Evolutionary conservation across 2,329 filamentous ascomycete genomes (phyloP).

Genomic region (Geosmithia morbida): DNA sequence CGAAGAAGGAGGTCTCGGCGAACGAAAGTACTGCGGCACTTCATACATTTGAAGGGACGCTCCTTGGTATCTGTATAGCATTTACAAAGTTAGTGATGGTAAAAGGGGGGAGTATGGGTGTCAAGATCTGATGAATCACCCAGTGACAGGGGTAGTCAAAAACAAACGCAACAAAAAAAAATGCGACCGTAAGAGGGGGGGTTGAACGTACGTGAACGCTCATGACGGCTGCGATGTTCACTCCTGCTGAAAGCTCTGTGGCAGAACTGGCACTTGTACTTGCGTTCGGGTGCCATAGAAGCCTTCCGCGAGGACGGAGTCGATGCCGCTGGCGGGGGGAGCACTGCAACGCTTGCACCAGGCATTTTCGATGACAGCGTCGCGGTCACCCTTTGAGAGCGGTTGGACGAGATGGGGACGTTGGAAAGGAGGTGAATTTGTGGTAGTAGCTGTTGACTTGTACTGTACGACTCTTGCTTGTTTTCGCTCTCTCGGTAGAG

Average conservation of each 20-base stretch:
- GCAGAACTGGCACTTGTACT: slow-evolving; percentile 99
- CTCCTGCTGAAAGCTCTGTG: slow-evolving; percentile 93
- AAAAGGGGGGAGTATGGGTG: neutral
- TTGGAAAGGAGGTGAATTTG: neutral
- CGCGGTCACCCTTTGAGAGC: slow-evolving; percentile 8
- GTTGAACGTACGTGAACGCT: slow-evolving; percentile 80
- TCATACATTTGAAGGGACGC: slow-evolving; percentile 95
- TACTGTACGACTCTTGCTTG: neutral
- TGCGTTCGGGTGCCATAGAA: slow-evolving; percentile 74
- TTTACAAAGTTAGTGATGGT: neutral
- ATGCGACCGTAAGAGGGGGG: slow-evolving; percentile 1
- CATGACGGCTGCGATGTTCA: slow-evolving; percentile 92
- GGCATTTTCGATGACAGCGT: slow-evolving; percentile 44
- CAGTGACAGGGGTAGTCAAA: neutral
- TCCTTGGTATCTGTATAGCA: slow-evolving; percentile 76
- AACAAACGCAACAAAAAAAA: neutral
- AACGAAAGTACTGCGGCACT: slow-evolving; percentile 96
- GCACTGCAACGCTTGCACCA: slow-evolving; percentile 52
- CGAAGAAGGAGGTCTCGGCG: slow-evolving; percentile 90
- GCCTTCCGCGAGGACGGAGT: slow-evolving; percentile 63
- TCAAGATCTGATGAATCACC: neutral
- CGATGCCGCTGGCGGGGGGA: slow-evolving; percentile 49
- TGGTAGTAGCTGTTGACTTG: neutral
- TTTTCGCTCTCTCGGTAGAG: neutral
- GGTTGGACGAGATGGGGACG: slow-evolving; percentile 1